Conservation (phyloP, 2,329 filamentous ascomycete genomes). For the Alternaria tenuissima region DNA sequence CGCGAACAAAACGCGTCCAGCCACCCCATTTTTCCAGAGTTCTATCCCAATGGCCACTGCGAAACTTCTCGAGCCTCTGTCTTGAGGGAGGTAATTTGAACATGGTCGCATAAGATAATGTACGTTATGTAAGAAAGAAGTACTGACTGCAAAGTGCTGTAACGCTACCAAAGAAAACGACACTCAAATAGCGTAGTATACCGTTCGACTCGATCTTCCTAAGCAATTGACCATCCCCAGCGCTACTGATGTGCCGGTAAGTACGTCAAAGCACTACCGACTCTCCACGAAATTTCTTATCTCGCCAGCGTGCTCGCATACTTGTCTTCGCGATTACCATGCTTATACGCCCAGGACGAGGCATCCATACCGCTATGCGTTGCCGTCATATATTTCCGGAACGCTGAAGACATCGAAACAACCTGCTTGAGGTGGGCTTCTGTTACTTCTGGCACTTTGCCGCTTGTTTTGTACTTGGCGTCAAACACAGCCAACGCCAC, state of each 20-base stretch:
- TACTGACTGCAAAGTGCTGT: background rate
- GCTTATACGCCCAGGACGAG: slow-evolving; percentile 6
- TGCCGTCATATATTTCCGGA: slow-evolving; percentile 19
- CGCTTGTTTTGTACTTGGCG: background rate
- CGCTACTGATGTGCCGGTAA: too few relatives aligned
- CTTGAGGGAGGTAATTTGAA: background rate
- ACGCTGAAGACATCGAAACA: slow-evolving; percentile 19
- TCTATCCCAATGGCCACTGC: background rate
- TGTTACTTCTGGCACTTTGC: background rate
- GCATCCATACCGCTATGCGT: slow-evolving; percentile 9
- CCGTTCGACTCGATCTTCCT: background rate
- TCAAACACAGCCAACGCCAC: too few relatives aligned
- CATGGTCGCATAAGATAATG: background rate
- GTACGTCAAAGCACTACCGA: background rate
- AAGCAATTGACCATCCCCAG: background rate
- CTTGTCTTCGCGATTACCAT: slow-evolving; percentile 14
- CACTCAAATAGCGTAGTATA: background rate
- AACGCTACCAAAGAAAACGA: background rate
- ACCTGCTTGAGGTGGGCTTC: slow-evolving; percentile 19
- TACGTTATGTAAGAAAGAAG: background rate
- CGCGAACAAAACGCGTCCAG: background rate
- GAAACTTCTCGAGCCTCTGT: background rate
- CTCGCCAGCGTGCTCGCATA: background rate
- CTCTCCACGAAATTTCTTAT: background rate
- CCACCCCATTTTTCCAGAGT: background rate